Conservation (phyloP, 768 basidiomycete genomes). For the Mrakia blollopis region DNA sequence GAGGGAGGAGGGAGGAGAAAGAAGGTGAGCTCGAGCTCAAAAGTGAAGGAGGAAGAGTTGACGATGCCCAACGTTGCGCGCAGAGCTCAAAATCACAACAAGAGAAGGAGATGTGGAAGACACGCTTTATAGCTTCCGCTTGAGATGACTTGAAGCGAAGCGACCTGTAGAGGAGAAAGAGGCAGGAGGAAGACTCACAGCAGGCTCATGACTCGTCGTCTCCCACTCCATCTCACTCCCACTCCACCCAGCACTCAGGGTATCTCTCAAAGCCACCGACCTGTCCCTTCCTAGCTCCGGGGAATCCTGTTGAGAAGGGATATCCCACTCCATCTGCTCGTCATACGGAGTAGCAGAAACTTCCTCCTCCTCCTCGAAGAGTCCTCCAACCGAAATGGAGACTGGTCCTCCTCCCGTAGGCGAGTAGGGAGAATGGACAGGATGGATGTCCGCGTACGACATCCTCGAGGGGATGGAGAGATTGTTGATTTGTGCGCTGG, state of each 20-base stretch:
- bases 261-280: background rate
- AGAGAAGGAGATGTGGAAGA: background rate
- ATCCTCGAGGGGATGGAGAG: background rate
- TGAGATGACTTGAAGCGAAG: background rate
- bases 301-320: background rate
- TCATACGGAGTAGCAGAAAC: background rate
- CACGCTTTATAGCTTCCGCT: no score
- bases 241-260: background rate
- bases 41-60: no score
- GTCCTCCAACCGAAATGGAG: background rate
- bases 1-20: background rate
- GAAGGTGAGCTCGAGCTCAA: constrained; percentile 2
- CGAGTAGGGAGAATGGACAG: constrained; percentile 5
- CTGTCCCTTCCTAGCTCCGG: background rate
- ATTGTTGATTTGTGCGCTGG: no score
- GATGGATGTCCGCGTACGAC: constrained; percentile 21
- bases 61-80: no score
- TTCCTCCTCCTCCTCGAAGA: constrained; percentile 3
- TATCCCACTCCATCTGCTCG: constrained; percentile 10
- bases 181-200: background rate
- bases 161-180: background rate
- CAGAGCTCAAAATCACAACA: no score
- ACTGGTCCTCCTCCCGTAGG: background rate
- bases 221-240: constrained; percentile 6
- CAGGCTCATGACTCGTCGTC: background rate